Evolutionary conservation across 495 filamentous ascomycete genomes (phyloP).

Genomic region (Penicillium cinerascens): DNA sequence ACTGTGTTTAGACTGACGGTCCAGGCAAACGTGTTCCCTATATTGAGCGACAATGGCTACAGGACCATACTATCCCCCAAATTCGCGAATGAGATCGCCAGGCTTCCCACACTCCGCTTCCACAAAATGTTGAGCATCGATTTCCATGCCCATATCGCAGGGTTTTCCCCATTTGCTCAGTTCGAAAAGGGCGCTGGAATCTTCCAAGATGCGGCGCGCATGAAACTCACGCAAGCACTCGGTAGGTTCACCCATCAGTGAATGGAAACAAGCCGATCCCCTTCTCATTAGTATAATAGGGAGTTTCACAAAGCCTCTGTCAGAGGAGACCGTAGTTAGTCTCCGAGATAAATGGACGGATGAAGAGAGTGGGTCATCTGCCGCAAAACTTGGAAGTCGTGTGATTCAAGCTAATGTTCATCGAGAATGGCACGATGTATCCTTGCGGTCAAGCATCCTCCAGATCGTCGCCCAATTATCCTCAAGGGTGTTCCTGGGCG

Average conservation of each 20-base stretch:
- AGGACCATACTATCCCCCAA: constrained; percentile 13
- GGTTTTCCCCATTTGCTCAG: constrained; percentile 37
- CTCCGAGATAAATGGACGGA: constrained; percentile 10
- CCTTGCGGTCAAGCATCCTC: constrained; percentile 8
- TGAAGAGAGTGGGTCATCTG: constrained; percentile 3
- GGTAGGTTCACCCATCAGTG: constrained; percentile 4
- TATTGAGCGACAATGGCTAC: constrained; percentile 13
- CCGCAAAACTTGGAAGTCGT: background rate
- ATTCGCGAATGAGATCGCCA: constrained; percentile 22
- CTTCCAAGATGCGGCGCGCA: constrained; percentile 14
- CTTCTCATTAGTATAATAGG: background rate
- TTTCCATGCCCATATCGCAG: constrained; percentile 24
- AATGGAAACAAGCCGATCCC: background rate
- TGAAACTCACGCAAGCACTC: constrained; percentile 17
- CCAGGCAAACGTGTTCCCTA: constrained; percentile 4
- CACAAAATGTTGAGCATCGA: background rate
- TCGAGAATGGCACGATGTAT: constrained; percentile 30
- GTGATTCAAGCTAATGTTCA: background rate
- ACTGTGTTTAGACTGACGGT: background rate
- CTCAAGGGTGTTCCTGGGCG: constrained; percentile 51
- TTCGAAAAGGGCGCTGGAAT: background rate
- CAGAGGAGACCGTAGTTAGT: constrained; percentile 9
- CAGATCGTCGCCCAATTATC: constrained; percentile 49
- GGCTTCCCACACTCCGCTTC: constrained; percentile 10
- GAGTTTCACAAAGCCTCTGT: constrained; percentile 9